These are phyloP conservation scores for Suillus spraguei DNA, from an alignment of 768 basidiomycete species.

Conservation along the genomic window DNA sequence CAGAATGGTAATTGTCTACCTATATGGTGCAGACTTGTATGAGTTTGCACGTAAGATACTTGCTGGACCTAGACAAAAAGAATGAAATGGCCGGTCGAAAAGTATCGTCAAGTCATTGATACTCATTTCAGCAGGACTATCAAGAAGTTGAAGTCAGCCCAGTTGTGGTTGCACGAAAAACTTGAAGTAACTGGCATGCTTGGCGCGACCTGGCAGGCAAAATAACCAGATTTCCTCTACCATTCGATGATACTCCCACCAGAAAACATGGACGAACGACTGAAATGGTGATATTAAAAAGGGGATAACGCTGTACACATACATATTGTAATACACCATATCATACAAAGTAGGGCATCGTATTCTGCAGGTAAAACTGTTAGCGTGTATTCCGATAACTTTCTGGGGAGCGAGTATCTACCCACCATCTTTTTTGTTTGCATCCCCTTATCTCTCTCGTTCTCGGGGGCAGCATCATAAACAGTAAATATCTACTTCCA, in stretches of 20 bases:
- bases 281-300: not conserved
- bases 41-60: not conserved
- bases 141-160: not conserved
- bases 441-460: conserved; percentile 81
- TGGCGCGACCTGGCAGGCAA: not conserved
- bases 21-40: not conserved
- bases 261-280: no score
- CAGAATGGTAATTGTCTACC: not conserved
- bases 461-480: conserved; percentile 88
- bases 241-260: no score
- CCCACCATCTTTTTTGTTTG: conserved; percentile 75
- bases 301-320: conserved; percentile 4
- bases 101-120: not conserved
- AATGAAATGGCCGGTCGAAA: not conserved
- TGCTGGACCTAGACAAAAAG: not conserved
- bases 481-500: conserved; percentile 69
- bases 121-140: not conserved
- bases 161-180: not conserved
- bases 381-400: not conserved
- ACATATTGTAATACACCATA: conserved; percentile 5
- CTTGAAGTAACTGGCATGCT: not conserved
- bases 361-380: conserved; percentile 37
- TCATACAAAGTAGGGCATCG: conserved; percentile 59
- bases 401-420: conserved; percentile 1
- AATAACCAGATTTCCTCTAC: not conserved